Evolutionary conservation across 768 basidiomycete genomes (phyloP).

Genomic region (Lentinula edodes): DNA sequence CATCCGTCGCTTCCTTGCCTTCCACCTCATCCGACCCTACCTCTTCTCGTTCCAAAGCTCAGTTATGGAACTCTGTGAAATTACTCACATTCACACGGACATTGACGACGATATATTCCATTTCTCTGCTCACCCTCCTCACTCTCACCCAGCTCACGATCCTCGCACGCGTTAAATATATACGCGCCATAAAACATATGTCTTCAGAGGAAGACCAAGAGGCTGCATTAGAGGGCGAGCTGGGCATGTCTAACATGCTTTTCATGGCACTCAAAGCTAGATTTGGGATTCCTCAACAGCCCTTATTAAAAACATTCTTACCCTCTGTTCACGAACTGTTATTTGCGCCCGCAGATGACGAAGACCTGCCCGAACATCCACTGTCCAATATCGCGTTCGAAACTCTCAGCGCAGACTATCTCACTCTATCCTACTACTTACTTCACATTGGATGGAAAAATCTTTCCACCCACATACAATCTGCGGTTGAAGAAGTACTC

Average conservation of each 20-base stretch:
- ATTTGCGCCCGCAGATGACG: slow-evolving; percentile 22
- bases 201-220: slow-evolving; percentile 53
- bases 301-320: not conserved
- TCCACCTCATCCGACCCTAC: not conserved
- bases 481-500: slow-evolving; percentile 78
- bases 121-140: slow-evolving; percentile 80
- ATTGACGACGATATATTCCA: slow-evolving; percentile 80
- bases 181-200: slow-evolving; percentile 32
- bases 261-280: not conserved
- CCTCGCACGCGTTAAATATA: slow-evolving; percentile 77
- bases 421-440: slow-evolving; percentile 92
- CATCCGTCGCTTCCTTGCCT: slow-evolving; percentile 3
- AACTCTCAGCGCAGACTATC: slow-evolving; percentile 38
- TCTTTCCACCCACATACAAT: slow-evolving; percentile 64
- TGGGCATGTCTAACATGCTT: slow-evolving; percentile 3
- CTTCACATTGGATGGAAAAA: slow-evolving; percentile 90
- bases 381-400: not conserved
- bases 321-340: not conserved
- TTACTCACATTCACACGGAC: slow-evolving; percentile 84
- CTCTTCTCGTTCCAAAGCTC: slow-evolving; percentile 52
- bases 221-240: not conserved
- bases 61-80: slow-evolving; percentile 93
- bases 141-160: slow-evolving; percentile 83
- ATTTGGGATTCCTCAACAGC: slow-evolving; percentile 1
- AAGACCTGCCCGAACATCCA: not conserved